A percentile compares a stretch with the other conserved stretches of the same genome.
phyloP scores from a whole-genome alignment of 2,329 filamentous ascomycete genomes.

The Penicillium expansum region DNA sequence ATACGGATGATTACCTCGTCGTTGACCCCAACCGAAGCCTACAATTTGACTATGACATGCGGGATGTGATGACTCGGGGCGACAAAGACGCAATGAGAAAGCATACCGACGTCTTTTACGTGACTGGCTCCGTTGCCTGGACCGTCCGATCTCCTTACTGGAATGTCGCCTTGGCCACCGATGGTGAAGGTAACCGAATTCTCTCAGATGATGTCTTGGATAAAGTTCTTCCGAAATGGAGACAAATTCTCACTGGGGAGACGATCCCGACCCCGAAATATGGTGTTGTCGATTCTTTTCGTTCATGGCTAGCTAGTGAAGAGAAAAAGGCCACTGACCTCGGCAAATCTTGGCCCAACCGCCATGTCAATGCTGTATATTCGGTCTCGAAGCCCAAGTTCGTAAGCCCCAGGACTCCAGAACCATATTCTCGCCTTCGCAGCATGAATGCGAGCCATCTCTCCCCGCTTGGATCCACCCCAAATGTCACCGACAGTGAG shows the following conservation, averaged over 20 bases:
- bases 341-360: background rate
- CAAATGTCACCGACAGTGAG: background rate
- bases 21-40: background rate
- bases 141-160: background rate
- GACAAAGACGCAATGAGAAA: background rate
- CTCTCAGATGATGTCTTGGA: background rate
- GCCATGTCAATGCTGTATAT: background rate
- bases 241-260: background rate
- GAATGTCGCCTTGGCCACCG: background rate
- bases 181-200: background rate
- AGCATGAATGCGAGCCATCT: background rate
- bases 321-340: background rate
- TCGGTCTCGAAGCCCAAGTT: background rate
- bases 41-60: background rate
- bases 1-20: background rate
- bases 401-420: background rate
- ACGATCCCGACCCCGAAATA: background rate
- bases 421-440: background rate
- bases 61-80: background rate
- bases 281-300: background rate
- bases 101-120: background rate
- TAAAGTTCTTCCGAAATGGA: background rate
- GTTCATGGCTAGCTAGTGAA: background rate
- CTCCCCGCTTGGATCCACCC: background rate
- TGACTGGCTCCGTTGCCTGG: background rate